These are phyloP conservation scores for Ceriops decandra DNA, from an alignment of 345 rosid species.

Conservation along the genomic window DNA sequence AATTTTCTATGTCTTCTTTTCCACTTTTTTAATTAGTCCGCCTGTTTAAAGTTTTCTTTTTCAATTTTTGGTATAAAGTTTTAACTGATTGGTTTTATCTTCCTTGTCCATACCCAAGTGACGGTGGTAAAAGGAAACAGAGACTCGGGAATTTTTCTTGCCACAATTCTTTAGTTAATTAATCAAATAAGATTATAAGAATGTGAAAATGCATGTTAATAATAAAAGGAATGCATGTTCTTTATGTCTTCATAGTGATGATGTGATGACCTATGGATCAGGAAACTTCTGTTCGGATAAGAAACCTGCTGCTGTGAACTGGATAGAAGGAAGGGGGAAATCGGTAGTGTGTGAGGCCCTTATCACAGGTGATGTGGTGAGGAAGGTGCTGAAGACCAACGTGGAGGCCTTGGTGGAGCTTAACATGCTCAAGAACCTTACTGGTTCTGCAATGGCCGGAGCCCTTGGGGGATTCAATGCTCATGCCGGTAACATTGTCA, in stretches of 20 bases:
- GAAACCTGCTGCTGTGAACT: conserved; percentile 47
- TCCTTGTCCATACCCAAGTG: too few relatives aligned
- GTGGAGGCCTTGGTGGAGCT: conserved; percentile 40
- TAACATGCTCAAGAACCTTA: conserved; percentile 44
- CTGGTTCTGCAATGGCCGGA: conserved; percentile 48
- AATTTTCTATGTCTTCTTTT: too few relatives aligned
- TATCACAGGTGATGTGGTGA: conserved; percentile 35
- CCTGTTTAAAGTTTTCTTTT: too few relatives aligned
- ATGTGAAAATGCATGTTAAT: too few relatives aligned
- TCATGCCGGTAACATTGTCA: conserved; percentile 41
- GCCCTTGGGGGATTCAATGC: conserved; percentile 52
- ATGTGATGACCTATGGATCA: neutral
- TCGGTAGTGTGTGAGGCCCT: conserved; percentile 45
- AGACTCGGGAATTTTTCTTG: too few relatives aligned
- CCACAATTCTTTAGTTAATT: too few relatives aligned
- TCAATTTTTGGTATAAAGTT: too few relatives aligned
- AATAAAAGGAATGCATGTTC: too few relatives aligned
- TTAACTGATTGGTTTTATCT: too few relatives aligned
- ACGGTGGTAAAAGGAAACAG: neutral
- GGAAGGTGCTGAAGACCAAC: conserved; percentile 37
- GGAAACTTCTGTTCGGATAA: conserved; percentile 49
- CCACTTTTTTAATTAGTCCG: too few relatives aligned
- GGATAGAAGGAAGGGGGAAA: conserved; percentile 50
- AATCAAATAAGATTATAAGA: too few relatives aligned
- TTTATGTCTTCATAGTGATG: too few relatives aligned